Conservation (phyloP, 2,329 filamentous ascomycete genomes). For the Chalaropsis thielavioides region DNA sequence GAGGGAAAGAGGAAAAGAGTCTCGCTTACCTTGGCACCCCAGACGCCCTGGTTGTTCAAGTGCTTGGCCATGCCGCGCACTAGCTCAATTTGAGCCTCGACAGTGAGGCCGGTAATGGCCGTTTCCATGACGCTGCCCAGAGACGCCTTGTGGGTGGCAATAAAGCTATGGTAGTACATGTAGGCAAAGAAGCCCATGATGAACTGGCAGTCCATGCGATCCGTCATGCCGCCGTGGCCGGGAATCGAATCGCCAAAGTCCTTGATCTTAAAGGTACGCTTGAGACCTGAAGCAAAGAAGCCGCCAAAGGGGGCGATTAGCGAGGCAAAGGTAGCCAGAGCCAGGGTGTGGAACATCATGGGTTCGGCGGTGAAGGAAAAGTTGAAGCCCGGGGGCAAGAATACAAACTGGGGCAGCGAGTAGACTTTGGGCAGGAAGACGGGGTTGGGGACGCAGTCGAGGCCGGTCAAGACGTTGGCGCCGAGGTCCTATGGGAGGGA, state of each 20-base stretch:
- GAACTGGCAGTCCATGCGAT: constrained; percentile 99
- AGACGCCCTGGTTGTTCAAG: constrained; percentile 47
- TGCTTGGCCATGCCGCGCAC: constrained; percentile 50
- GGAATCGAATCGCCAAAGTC: constrained; percentile 98
- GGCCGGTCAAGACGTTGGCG: constrained; percentile 79
- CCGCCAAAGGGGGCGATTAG: constrained; percentile 94
- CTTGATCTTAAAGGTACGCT: constrained; percentile 99
- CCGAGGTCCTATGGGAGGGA: constrained; percentile 53
- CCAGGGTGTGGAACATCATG: constrained; percentile 84
- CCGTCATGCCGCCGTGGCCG: constrained; percentile 93
- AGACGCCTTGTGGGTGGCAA: constrained; percentile 72
- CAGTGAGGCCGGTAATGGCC: constrained; percentile 74
- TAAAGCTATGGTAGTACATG: constrained; percentile 98
- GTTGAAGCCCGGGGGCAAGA: constrained; percentile 43
- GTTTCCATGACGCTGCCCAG: constrained; percentile 81
- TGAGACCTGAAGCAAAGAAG: constrained; percentile 94
- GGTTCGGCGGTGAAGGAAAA: constrained; percentile 63
- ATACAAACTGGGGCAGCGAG: constrained; percentile 56
- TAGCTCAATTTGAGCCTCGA: constrained; percentile 80
- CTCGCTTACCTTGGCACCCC: constrained; percentile 27
- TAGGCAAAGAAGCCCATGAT: constrained; percentile 99
- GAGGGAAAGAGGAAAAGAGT: not conserved
- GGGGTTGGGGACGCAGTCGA: constrained; percentile 81
- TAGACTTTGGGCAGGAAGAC: constrained; percentile 73
- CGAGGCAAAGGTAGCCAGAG: constrained; percentile 85